Evolutionary conservation across 306 rosid species (phyloP), one percentile per base, ranked within the genome.

Genomic region (Astragalus glycyphyllos): DNA sequence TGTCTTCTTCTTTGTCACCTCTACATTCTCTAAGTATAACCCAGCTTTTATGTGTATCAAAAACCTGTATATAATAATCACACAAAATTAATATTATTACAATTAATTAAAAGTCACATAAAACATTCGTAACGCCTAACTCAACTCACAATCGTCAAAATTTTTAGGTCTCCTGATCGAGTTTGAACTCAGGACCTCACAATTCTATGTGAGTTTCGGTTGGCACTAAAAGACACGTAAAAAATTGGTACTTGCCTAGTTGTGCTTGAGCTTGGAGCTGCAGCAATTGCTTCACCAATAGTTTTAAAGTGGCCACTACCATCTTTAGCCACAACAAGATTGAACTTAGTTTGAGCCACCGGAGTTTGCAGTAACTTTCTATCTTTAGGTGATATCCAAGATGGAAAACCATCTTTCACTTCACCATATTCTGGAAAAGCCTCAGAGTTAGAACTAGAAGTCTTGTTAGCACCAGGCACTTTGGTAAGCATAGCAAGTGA

Each of bases 21-120:
- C 97, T 75, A 93, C 96, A 32, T 93, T 93, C 85, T 93, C 98
- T 2, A 93, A 83, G 65, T 93, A 93, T 0, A 92, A 84, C 37
- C 98, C 97, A 0, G 83, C 81, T 79, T 90, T 88, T 83, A 93
- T 88, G 69, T 84, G 72, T 80, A 90, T 93, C 71, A 87, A 90
- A 80, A 85, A 90, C 85, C 98, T 93, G 44, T 11, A 16, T 23
- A 26, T 26, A 26, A 26, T 26, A 13, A 15, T 4, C 40, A 67
- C 45, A 38, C 16, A 29, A 12, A 26, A 15, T 65, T 42, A 35
- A 26, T 4, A 26, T 20, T 48, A 4, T 38, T 1, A 3, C 34
- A 49, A 49, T 5, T 8, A 10, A 60, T 37, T 35, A 11, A 40
- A 40, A 34, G 9, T 15, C 35, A 34, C 38, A 34, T 6, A 35